Conservation (phyloP, 768 basidiomycete genomes). For the Termitomyces eurrhizus region DNA sequence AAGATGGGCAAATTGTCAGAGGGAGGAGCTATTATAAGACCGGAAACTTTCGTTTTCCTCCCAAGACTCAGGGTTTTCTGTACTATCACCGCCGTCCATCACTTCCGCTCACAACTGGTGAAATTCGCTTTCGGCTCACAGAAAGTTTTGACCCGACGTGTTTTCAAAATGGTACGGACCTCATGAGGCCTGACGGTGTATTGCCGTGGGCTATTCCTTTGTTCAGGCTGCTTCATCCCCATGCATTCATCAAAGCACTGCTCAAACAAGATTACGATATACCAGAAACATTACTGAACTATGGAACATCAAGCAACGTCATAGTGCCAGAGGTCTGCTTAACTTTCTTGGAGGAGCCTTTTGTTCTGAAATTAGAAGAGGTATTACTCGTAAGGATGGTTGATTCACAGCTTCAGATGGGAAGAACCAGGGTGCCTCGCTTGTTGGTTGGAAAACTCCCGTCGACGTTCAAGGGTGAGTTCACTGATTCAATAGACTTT, state of each 20-base stretch:
- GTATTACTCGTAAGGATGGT: fast-evolving
- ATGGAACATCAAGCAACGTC: too few species aligned
- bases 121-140: neutral
- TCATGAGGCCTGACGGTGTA: constrained; percentile 3
- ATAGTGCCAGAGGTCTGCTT: neutral
- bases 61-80: constrained; percentile 15
- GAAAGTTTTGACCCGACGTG: neutral
- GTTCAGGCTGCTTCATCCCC: neutral
- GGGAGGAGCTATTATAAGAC: neutral
- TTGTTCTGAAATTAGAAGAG: neutral
- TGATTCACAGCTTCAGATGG: too few species aligned
- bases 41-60: neutral
- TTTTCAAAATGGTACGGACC: constrained; percentile 15
- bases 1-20: neutral
- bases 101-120: constrained; percentile 4
- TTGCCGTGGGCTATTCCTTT: constrained; percentile 14
- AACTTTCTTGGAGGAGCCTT: constrained; percentile 1
- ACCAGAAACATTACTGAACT: neutral
- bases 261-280: neutral
- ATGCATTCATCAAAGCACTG: neutral
- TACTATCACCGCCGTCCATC: constrained; percentile 14
- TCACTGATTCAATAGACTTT: too few species aligned
- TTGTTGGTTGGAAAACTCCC: neutral
- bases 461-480: neutral
- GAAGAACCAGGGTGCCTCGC: neutral